Evolutionary conservation across 2,329 filamentous ascomycete species (phyloP), one percentile per base, ranked within the genome.

Genomic region (Polytolypa hystricis): DNA sequence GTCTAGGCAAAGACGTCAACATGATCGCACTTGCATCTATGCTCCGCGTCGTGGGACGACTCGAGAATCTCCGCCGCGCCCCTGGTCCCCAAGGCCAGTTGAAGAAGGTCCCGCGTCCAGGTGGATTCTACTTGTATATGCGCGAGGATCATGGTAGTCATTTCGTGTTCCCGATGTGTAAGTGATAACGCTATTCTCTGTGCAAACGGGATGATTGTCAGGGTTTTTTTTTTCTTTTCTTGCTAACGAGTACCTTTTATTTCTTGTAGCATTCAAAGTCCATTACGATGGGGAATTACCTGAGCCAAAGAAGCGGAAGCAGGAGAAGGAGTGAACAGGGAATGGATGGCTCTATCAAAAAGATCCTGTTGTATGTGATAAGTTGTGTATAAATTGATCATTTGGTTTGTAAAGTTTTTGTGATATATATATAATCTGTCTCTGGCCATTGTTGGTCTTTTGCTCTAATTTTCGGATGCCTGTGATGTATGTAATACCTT

Each of bases 91-190:
- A 67, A 59, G 67, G 66, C 1, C 38, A 50, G 31, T 58, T 68
- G 41, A 68, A 67, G 57, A 64, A 58, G 1, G 61, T 70, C 77
- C 84, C 45, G 54, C 26, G 38, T 17, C 46, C 28, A 30, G 40
- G 7, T 45, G 51, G 0, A 57, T 66, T 42, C 49, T 76, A 77
- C 63, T 62, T 60, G 44, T 56, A 54, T 6, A 69, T 66, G 37
- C 56, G 69, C 14, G 67, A 67, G 38, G 65, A 69, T 30, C 66
- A 60, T 44, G 69, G 67, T 62, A 67, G 65, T 1, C 63, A 61
- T 31, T 56, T 69, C 11, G 53, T 53, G 10, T 63, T 69, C 41
- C 58, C 63, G 2, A 66, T 58, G 41, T 67, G 66, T 69, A 61
- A 60, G 51, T 50, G 7, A n/a, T n/a, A n/a, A n/a, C n/a, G n/a